Conservation (phyloP, 345 rosid species). For the Luvunga scandens region DNA sequence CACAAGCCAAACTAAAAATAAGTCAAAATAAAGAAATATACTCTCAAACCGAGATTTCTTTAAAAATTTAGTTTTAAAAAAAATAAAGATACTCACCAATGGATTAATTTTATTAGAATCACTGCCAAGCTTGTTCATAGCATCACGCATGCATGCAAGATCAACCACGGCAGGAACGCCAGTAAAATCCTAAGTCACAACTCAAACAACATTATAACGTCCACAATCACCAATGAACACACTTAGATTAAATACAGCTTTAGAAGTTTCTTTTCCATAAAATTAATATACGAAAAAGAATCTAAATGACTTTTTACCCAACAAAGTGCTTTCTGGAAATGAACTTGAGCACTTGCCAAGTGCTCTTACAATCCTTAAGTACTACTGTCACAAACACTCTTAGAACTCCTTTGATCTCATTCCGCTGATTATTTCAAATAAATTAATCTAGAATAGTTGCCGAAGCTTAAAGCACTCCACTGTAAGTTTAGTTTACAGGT, state of each 20-base stretch:
- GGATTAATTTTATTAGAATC: slow-evolving; percentile 72
- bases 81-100: slow-evolving; percentile 35
- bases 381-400: not conserved
- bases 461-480: not conserved
- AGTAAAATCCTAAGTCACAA: slow-evolving; percentile 55
- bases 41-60: not conserved
- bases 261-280: not conserved
- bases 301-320: not conserved
- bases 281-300: not conserved
- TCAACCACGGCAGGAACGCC: slow-evolving; percentile 91
- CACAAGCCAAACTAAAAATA: not conserved
- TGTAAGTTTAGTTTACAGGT: not conserved
- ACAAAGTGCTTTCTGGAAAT: not conserved
- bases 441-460: not conserved
- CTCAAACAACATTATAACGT: slow-evolving; percentile 2
- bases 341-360: not conserved
- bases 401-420: not conserved
- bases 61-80: not conserved
- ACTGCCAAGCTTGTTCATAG: slow-evolving; percentile 70
- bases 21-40: not conserved
- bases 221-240: not conserved
- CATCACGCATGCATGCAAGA: slow-evolving; percentile 84
- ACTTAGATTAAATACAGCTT: not conserved
- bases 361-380: not conserved
- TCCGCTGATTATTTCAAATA: not conserved